A percentile compares a stretch with the other conserved stretches of the same genome.
phyloP scores from a whole-genome alignment of 2,329 filamentous ascomycete species.

The Scedosporium boydii region DNA sequence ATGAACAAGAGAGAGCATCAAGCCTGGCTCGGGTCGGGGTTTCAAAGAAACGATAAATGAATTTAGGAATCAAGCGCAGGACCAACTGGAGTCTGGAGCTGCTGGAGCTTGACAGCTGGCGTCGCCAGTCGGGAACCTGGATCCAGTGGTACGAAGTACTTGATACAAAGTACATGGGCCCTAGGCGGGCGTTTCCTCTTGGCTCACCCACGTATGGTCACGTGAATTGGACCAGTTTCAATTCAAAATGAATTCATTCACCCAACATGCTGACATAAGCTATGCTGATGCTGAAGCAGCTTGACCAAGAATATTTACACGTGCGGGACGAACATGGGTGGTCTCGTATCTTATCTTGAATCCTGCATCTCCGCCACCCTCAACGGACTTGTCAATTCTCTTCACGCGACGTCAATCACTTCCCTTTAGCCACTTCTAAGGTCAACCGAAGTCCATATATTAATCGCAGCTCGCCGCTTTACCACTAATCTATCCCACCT shows the following conservation, averaged over 20 bases:
- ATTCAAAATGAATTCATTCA: too few relatives aligned
- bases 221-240: too few relatives aligned
- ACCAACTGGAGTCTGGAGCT: neutral
- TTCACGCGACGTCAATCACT: too few relatives aligned
- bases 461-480: neutral
- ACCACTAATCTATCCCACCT: neutral
- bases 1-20: neutral
- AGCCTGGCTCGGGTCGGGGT: neutral
- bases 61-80: slow-evolving; percentile 2
- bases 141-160: neutral
- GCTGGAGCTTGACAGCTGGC: neutral
- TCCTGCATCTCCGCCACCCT: neutral
- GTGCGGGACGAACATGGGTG: too few relatives aligned
- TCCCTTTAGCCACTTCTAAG: neutral
- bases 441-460: neutral
- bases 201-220: too few relatives aligned
- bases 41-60: neutral
- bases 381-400: too few relatives aligned
- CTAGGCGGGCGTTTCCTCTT: too few relatives aligned
- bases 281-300: too few relatives aligned
- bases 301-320: too few relatives aligned
- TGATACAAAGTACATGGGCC: neutral
- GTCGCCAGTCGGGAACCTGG: too few relatives aligned
- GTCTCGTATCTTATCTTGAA: neutral
- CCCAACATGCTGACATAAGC: neutral